Base-by-base conservation (phyloP, 106 monocot genomes). In the Dendrobium chrysotoxum region DNA sequence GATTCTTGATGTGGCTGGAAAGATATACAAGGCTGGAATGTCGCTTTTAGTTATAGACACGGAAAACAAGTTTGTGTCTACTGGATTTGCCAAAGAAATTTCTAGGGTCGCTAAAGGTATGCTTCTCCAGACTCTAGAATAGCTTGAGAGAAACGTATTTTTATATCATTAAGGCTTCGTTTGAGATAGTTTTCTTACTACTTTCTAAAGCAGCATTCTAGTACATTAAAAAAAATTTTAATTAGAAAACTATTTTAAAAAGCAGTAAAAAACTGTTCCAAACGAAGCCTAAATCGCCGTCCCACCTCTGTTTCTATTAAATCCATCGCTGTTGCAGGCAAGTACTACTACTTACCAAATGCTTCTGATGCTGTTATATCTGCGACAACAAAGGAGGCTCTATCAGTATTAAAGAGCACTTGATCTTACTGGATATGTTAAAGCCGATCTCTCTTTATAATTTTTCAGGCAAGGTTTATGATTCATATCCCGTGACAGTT, bases 311-410 rank as follows among this genome's bases (percentile, higher is more conserved):
- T n/a, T 2, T 4, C 57, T 58, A n/a, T 58, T 23, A 61, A 61
- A 25, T n/a, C 20, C 61, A 15, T 23, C 0, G 61, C 61, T 61
- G 23, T 61, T 72, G 65, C 87, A 99, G 99, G 99, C 30, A 99
- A 99, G 85, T 99, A 99, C 66, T 99, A 99, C 80, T 99, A 99
- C 83, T 87, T 99, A 78, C 99, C 99, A 71, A 99, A 99, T 87
- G 99, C 99, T 68, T 99, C 99, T 80, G 99, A 99, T 86, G 99
- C 99, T 53, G 86, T 99, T 40, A 99, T 99, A 40, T 95, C 99
- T 79, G 93, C 95, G 0, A 87, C 99, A 23, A 99, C 99, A 38
- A 95, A 81, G 81, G 91, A 90, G 45, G 99, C 99, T 4, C 80
- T 99, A 50, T 89, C 95, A 28, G 90, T 40, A 16, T 79, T 99